phyloP scores from a whole-genome alignment of 768 basidiomycete species.

The Rubroboletus pulcherrimus region DNA sequence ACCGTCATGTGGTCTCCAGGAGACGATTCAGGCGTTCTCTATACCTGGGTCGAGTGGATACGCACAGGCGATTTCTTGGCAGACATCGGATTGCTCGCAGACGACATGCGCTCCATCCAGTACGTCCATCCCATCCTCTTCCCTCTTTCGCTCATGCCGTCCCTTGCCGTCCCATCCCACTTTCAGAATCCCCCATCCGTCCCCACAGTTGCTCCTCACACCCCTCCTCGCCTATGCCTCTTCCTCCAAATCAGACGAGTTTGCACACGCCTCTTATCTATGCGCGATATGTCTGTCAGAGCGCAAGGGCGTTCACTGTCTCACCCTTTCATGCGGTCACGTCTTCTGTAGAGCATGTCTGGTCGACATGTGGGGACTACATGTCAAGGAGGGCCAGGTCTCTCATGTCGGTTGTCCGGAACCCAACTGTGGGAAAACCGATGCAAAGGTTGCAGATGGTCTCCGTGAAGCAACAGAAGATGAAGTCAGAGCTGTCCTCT shows the following conservation, averaged over 20 bases:
- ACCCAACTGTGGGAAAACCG: slow-evolving; percentile 64
- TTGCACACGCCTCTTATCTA: slow-evolving; percentile 59
- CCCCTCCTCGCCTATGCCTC: slow-evolving; percentile 49
- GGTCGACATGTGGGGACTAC: slow-evolving; percentile 76
- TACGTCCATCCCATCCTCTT: slow-evolving; percentile 5
- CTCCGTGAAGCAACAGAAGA: slow-evolving; percentile 58
- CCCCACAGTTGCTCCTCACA: slow-evolving; percentile 49
- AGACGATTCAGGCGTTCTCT: slow-evolving; percentile 56
- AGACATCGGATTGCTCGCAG: slow-evolving; percentile 37
- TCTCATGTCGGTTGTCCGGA: slow-evolving; percentile 78
- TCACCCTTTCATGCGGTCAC: slow-evolving; percentile 68
- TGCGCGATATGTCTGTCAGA: slow-evolving; percentile 77
- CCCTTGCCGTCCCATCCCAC: neutral
- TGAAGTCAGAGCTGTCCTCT: slow-evolving; percentile 69
- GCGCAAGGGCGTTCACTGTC: slow-evolving; percentile 71
- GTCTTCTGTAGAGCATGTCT: slow-evolving; percentile 84
- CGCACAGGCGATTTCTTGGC: slow-evolving; percentile 62
- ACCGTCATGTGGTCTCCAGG: slow-evolving; percentile 50
- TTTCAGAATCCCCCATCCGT: slow-evolving; percentile 46
- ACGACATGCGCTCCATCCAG: slow-evolving; percentile 31
- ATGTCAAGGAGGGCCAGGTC: slow-evolving; percentile 76
- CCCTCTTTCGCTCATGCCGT: slow-evolving; percentile 30
- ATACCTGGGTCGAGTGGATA: slow-evolving; percentile 69
- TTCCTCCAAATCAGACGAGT: slow-evolving; percentile 45
- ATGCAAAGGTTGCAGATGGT: slow-evolving; percentile 21